phyloP scores from a whole-genome alignment of 495 filamentous ascomycete genomes.

The Talaromyces liani region DNA sequence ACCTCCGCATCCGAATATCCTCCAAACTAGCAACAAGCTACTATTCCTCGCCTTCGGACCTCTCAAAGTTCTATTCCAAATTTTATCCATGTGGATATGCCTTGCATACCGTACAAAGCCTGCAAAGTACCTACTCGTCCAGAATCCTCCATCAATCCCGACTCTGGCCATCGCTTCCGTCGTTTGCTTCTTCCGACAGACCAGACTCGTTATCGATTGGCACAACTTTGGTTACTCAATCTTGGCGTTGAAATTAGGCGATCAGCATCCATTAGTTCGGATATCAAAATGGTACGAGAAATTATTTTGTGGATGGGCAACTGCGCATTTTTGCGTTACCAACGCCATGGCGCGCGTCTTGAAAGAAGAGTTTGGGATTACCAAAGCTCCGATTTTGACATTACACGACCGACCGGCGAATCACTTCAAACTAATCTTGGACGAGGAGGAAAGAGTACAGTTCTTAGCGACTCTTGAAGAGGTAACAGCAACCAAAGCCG shows the following conservation, averaged over 20 bases:
- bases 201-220: conserved; percentile 87
- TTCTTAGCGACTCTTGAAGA: conserved; percentile 58
- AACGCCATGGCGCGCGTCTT: conserved; percentile 76
- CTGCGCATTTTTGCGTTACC: conserved; percentile 79
- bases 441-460: conserved; percentile 31
- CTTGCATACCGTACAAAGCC: conserved; percentile 68
- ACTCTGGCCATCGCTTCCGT: conserved; percentile 69
- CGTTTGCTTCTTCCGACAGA: conserved; percentile 70
- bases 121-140: conserved; percentile 74
- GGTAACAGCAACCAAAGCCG: conserved; percentile 45
- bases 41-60: conserved; percentile 75
- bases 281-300: conserved; percentile 72
- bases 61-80: conserved; percentile 79
- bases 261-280: conserved; percentile 64
- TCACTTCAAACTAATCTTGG: conserved; percentile 66
- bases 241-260: conserved; percentile 59
- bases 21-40: conserved; percentile 63
- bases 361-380: conserved; percentile 53
- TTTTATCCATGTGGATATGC: conserved; percentile 57
- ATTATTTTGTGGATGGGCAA: conserved; percentile 57
- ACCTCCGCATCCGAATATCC: conserved; percentile 47
- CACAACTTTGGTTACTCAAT: conserved; percentile 99
- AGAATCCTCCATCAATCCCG: conserved; percentile 95
- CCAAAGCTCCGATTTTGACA: conserved; percentile 50
- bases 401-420: conserved; percentile 83